Evolutionary conservation across 2,329 filamentous ascomycete species (phyloP).

Genomic region (Trichothecium sympodiale): DNA sequence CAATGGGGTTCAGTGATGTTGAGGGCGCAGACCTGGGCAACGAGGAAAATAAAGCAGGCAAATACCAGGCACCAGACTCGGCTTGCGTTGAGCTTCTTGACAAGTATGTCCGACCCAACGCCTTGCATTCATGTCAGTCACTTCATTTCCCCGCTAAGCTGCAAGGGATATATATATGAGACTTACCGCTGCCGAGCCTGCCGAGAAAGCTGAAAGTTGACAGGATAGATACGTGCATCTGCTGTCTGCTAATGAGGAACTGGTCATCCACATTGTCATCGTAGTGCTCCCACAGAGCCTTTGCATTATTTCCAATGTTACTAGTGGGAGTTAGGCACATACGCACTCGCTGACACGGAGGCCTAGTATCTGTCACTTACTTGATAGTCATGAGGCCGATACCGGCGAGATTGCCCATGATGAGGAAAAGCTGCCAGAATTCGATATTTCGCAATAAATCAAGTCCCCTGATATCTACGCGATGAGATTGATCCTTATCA

Average conservation of each 20-base stretch:
- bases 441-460: slow-evolving; percentile 59
- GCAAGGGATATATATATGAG: not conserved
- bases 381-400: slow-evolving; percentile 99
- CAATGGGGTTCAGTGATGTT: slow-evolving; percentile 65
- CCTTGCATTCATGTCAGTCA: slow-evolving; percentile 30
- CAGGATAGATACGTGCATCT: slow-evolving; percentile 89
- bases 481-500: slow-evolving; percentile 64
- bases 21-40: slow-evolving; percentile 69
- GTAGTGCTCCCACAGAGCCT: slow-evolving; percentile 80
- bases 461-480: slow-evolving; percentile 83
- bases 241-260: slow-evolving; percentile 71
- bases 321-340: slow-evolving; percentile 30
- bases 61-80: slow-evolving; percentile 85
- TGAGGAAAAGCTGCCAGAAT: slow-evolving; percentile 83
- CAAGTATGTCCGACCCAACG: slow-evolving; percentile 82
- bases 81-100: slow-evolving; percentile 68
- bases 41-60: slow-evolving; percentile 65
- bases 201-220: slow-evolving; percentile 80
- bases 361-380: too few species aligned
- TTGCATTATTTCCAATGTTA: slow-evolving; percentile 87
- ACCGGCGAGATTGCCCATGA: slow-evolving; percentile 85
- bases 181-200: slow-evolving; percentile 62
- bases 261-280: slow-evolving; percentile 61
- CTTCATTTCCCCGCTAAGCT: too few species aligned
- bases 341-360: too few species aligned